Conservation (phyloP, 495 filamentous ascomycete species). For the Antarctomyces pellizariae region DNA sequence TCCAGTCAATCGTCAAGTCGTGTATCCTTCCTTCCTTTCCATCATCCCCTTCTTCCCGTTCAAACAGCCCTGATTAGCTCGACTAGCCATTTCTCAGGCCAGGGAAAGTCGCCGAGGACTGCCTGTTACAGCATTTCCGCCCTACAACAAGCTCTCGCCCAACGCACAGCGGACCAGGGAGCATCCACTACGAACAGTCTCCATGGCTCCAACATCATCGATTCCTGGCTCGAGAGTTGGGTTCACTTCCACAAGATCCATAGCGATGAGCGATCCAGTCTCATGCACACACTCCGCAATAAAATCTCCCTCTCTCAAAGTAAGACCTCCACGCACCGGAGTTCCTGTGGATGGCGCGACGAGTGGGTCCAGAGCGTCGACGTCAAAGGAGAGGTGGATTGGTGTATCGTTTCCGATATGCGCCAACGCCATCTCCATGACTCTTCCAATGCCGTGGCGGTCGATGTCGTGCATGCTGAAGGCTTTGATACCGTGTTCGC, state of each 20-base stretch:
- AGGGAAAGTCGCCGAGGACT: too few species aligned
- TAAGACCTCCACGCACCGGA: slow-evolving; percentile 84
- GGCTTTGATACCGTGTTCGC: slow-evolving; percentile 74
- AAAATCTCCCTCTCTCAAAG: slow-evolving; percentile 86
- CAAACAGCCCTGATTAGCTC: too few species aligned
- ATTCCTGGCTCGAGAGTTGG: slow-evolving; percentile 43
- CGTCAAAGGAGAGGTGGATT: slow-evolving; percentile 92
- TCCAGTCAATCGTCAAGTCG: too few species aligned
- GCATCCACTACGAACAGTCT: slow-evolving; percentile 79
- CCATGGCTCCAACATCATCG: slow-evolving; percentile 40
- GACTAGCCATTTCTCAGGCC: too few species aligned
- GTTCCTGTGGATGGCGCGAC: slow-evolving; percentile 94
- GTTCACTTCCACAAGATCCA: slow-evolving; percentile 96
- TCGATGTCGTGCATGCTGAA: slow-evolving; percentile 99
- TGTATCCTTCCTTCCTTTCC: too few species aligned
- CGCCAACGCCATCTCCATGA: slow-evolving; percentile 91
- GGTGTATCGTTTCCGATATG: slow-evolving; percentile 87
- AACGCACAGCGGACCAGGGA: slow-evolving; percentile 77
- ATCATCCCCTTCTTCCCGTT: too few species aligned
- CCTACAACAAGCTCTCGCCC: slow-evolving; percentile 66
- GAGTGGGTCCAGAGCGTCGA: slow-evolving; percentile 88
- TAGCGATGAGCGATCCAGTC: slow-evolving; percentile 71
- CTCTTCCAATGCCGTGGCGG: slow-evolving; percentile 72
- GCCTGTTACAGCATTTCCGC: too few species aligned
- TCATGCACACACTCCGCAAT: slow-evolving; percentile 93